Conservation (phyloP, 352 stramenopile genomes). For the Phytophthora rubi region DNA sequence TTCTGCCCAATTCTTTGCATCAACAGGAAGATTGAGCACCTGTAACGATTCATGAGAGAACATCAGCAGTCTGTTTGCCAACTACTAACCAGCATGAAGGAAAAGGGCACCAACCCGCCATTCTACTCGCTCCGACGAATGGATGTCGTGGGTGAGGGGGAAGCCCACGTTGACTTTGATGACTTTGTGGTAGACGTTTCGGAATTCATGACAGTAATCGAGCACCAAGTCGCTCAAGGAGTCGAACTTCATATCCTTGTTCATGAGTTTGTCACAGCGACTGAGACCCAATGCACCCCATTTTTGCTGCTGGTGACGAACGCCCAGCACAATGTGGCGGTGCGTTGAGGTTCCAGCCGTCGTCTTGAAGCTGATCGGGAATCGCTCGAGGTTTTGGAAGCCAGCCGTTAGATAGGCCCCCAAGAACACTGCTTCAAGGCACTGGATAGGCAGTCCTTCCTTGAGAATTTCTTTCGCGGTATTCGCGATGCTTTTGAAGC, state of each 20-base stretch:
- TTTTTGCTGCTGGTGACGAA: conserved; percentile 76
- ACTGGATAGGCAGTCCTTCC: conserved; percentile 88
- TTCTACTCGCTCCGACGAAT: conserved; percentile 88
- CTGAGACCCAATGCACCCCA: conserved; percentile 88
- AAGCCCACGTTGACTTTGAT: conserved; percentile 86
- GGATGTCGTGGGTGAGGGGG: conserved; percentile 85
- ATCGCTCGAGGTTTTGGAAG: conserved; percentile 70
- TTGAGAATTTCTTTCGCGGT: conserved; percentile 88
- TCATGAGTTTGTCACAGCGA: conserved; percentile 84
- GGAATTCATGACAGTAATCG: conserved; percentile 74
- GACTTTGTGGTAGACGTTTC: conserved; percentile 67
- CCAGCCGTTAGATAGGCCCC: conserved; percentile 80
- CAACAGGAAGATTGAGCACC: conserved; percentile 73
- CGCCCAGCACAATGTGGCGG: conserved; percentile 82
- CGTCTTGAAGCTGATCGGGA: conserved; percentile 90
- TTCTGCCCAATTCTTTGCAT: conserved; percentile 50
- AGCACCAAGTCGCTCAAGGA: conserved; percentile 79
- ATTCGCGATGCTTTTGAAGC: conserved; percentile 87
- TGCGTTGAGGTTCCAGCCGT: conserved; percentile 62
- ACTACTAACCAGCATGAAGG: not conserved
- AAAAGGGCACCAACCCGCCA: conserved; percentile 64
- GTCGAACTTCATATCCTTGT: conserved; percentile 84
- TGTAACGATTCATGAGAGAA: conserved; percentile 21
- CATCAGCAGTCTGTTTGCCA: not conserved
- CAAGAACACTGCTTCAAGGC: conserved; percentile 89